Conservation (phyloP, 768 basidiomycete species). For the Exidia glandulosa region DNA sequence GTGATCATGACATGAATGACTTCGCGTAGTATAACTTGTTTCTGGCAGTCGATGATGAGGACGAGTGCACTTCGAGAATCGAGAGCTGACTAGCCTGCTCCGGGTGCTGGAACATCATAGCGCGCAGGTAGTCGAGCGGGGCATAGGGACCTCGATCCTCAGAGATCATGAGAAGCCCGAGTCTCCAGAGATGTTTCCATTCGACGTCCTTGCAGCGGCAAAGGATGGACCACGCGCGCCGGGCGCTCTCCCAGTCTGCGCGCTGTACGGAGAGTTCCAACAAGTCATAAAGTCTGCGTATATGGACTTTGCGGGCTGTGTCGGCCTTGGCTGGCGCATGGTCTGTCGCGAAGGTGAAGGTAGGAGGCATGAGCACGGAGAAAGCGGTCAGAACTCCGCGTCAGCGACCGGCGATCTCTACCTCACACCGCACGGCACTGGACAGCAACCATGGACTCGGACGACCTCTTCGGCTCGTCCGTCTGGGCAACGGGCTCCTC, state of each 20-base stretch:
- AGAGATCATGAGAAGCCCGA: constrained; percentile 47
- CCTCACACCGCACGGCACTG: not conserved
- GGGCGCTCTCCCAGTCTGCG: constrained; percentile 51
- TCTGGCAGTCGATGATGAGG: constrained; percentile 29
- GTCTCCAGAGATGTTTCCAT: constrained; percentile 65
- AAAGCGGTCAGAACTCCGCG: not conserved
- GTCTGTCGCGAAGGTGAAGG: not conserved
- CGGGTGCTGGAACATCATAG: constrained; percentile 60
- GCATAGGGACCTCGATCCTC: constrained; percentile 3
- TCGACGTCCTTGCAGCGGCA: constrained; percentile 66
- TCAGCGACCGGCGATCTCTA: too few relatives aligned
- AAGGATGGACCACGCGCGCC: constrained; percentile 62
- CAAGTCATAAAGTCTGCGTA: constrained; percentile 65
- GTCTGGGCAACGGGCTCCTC: constrained; percentile 3
- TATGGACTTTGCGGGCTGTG: constrained; percentile 56
- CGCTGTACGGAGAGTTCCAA: constrained; percentile 61
- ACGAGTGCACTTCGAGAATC: constrained; percentile 1
- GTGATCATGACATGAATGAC: constrained; percentile 57
- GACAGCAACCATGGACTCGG: not conserved
- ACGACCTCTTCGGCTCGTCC: constrained; percentile 5
- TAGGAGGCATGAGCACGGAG: not conserved
- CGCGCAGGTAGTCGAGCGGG: constrained; percentile 48
- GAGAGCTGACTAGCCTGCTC: constrained; percentile 41
- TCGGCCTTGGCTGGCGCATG: constrained; percentile 18
- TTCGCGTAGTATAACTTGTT: constrained; percentile 65